These are phyloP conservation scores for Chlorella sp. DNA, from an alignment of 139 green algal genomes.

Conservation along the genomic window DNA sequence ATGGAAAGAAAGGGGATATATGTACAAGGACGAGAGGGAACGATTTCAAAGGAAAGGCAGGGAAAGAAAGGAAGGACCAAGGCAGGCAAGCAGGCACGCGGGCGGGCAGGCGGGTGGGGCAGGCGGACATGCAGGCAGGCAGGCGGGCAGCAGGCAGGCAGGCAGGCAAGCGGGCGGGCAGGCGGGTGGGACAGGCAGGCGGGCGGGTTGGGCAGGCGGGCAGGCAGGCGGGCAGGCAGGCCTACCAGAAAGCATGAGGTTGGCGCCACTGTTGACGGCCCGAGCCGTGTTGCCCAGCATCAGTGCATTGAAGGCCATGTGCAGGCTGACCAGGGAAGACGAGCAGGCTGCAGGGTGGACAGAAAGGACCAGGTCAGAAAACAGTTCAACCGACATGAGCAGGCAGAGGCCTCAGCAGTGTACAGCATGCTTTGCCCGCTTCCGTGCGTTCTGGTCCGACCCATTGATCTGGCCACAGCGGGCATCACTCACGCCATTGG, in stretches of 20 bases:
- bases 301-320: conserved; percentile 47
- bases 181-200: neutral
- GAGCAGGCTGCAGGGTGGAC: conserved; percentile 70
- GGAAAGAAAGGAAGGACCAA: no score
- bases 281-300: conserved; percentile 10
- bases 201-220: neutral
- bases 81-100: no score
- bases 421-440: neutral
- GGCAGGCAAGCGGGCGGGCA: neutral
- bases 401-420: neutral
- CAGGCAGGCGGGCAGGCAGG: neutral
- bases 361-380: neutral
- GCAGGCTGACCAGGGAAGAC: conserved; percentile 69
- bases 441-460: neutral
- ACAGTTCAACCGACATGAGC: neutral
- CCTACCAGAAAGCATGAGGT: conserved; percentile 50
- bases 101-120: neutral
- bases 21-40: neutral
- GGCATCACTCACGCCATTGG: neutral
- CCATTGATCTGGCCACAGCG: no score
- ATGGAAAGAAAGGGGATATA: neutral
- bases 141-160: neutral
- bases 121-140: neutral
- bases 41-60: no score
- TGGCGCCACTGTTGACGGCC: conserved; percentile 48